Conservation (phyloP, 106 monocot genomes). For the Dactylorhiza incarnata region DNA sequence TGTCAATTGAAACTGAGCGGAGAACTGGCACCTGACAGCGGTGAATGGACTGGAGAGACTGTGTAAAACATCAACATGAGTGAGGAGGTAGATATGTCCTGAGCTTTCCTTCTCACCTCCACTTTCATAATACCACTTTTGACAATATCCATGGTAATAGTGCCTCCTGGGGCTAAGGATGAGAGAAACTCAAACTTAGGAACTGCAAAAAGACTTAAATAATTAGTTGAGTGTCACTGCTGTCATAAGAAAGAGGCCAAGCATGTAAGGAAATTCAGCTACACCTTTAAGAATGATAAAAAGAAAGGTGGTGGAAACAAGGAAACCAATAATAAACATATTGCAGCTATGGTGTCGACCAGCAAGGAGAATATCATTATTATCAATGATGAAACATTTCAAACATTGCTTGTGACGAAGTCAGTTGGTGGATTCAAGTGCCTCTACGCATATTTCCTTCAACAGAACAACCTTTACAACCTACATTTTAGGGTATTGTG, state of each 20-base stretch:
- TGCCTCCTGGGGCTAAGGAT: no score
- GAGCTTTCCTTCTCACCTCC: no score
- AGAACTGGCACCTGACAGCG: no score
- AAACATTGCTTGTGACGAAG: neutral
- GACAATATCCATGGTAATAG: no score
- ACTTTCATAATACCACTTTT: no score
- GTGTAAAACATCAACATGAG: no score
- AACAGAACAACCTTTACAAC: constrained; percentile 2
- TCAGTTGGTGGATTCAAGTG: constrained; percentile 8
- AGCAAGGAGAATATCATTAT: neutral
- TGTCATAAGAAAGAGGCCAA: neutral
- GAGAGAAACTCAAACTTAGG: neutral
- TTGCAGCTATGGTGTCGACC: no score
- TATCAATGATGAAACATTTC: neutral
- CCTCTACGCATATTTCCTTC: neutral
- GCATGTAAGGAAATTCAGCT: neutral
- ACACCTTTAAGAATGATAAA: neutral
- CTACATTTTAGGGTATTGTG: constrained; percentile 10
- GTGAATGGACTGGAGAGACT: no score
- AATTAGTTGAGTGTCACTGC: neutral
- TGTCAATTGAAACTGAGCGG: no score
- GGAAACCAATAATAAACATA: neutral
- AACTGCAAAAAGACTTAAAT: neutral
- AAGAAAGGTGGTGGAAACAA: neutral
- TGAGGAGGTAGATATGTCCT: no score